phyloP scores from a whole-genome alignment of 805 yeast genomes.

The Kuraishia hungarica region DNA sequence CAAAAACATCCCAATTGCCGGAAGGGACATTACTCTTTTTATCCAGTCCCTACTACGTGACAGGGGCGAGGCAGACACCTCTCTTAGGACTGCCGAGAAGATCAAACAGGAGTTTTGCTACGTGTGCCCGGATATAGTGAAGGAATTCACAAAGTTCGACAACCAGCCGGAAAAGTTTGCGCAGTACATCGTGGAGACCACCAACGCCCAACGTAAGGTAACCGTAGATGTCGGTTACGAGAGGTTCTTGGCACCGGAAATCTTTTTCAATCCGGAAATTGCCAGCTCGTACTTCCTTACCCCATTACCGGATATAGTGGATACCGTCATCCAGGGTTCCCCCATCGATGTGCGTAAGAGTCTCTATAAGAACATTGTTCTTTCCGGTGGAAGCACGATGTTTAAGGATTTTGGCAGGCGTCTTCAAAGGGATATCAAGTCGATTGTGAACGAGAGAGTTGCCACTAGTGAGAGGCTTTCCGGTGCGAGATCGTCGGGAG shows the following conservation, averaged over 20 bases:
- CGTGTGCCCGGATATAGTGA: constrained; percentile 95
- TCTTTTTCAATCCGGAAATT: constrained; percentile 96
- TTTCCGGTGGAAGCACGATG: constrained; percentile 98
- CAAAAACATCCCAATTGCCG: constrained; percentile 96
- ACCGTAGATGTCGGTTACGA: constrained; percentile 94
- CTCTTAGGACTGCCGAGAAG: constrained; percentile 91
- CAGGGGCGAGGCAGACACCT: constrained; percentile 92
- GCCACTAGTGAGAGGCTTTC: constrained; percentile 69
- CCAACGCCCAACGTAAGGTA: constrained; percentile 47
- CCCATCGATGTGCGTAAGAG: constrained; percentile 99
- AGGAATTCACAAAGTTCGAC: constrained; percentile 92
- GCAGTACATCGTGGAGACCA: constrained; percentile 81
- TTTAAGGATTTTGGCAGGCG: constrained; percentile 97
- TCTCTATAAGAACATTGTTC: constrained; percentile 87
- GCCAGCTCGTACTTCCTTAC: constrained; percentile 92
- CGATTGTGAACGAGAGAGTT: constrained; percentile 83
- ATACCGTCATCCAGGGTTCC: constrained; percentile 86
- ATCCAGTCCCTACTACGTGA: constrained; percentile 92
- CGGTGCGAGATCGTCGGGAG: constrained; percentile 80
- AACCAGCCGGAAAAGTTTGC: constrained; percentile 91
- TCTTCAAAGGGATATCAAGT: constrained; percentile 87
- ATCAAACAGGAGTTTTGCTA: constrained; percentile 96
- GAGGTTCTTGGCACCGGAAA: constrained; percentile 97
- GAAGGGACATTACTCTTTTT: constrained; percentile 92
- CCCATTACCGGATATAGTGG: constrained; percentile 94